phyloP scores from a whole-genome alignment of 129 eudicot genomes.

The Flaveria robusta region DNA sequence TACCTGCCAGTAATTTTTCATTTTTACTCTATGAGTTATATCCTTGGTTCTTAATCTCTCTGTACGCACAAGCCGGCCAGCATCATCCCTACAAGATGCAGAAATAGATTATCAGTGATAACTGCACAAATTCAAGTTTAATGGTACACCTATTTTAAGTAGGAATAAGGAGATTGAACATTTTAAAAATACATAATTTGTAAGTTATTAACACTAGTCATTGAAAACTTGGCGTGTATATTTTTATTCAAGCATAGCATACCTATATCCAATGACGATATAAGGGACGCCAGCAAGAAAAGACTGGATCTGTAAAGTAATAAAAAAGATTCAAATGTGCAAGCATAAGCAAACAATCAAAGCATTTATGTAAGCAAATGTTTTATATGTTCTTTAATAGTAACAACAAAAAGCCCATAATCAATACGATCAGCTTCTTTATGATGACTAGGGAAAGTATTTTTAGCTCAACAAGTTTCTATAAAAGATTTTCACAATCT shows the following conservation, averaged over 20 bases:
- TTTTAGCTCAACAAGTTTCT: too few relatives aligned
- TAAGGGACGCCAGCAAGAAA: constrained; percentile 97
- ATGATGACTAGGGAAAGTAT: neutral
- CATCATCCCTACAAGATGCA: constrained; percentile 64
- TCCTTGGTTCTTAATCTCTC: constrained; percentile 96
- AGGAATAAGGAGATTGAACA: neutral
- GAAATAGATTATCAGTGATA: neutral
- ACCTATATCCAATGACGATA: constrained; percentile 96
- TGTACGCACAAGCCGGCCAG: constrained; percentile 92
- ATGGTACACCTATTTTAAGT: neutral
- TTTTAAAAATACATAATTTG: neutral
- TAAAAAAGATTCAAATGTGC: constrained; percentile 10
- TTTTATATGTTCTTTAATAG: too few relatives aligned
- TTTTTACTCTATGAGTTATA: constrained; percentile 88
- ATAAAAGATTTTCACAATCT: too few relatives aligned
- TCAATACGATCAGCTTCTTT: neutral
- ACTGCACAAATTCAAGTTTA: too few relatives aligned
- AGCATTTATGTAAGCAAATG: too few relatives aligned
- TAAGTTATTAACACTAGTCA: neutral
- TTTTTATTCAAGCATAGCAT: constrained; percentile 2
- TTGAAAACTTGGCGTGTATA: neutral
- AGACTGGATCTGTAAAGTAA: constrained; percentile 83
- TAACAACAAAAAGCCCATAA: too few relatives aligned
- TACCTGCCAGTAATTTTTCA: constrained; percentile 99
- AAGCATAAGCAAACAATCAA: constrained; percentile 15